Percentiles rank a stretch among this genome's conserved stretches.
Evolutionary conservation across 1,284 basidiomycete genomes (phyloP).

Genomic region (Trametes versicolor): DNA sequence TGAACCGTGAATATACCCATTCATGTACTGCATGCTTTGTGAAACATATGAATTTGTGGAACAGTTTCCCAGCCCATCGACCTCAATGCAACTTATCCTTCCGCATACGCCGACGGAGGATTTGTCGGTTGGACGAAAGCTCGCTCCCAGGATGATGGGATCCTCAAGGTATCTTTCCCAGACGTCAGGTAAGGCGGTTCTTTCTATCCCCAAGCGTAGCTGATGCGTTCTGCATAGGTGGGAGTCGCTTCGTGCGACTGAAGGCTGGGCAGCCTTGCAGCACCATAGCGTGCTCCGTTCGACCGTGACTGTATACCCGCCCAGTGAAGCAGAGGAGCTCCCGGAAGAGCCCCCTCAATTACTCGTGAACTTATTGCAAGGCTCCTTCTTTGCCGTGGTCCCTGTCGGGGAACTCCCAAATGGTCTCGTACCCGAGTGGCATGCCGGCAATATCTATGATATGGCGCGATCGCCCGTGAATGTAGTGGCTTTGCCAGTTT

Average conservation of each 20-base stretch:
- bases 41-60: background rate
- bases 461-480: conserved; percentile 61
- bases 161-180: conserved; percentile 69
- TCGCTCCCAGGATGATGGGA: conserved; percentile 51
- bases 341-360: conserved; percentile 47
- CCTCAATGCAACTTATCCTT: conserved; percentile 60
- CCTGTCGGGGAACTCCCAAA: conserved; percentile 45
- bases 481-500: conserved; percentile 57
- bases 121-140: conserved; percentile 64
- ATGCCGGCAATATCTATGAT: conserved; percentile 78
- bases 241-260: conserved; percentile 69
- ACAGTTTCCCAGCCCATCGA: conserved; percentile 58
- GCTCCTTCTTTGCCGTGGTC: conserved; percentile 73
- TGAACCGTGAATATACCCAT: conserved; percentile 58
- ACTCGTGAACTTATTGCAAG: conserved; percentile 60
- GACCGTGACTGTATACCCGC: conserved; percentile 64
- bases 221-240: conserved; percentile 54
- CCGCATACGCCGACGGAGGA: conserved; percentile 72
- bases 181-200: conserved; percentile 55
- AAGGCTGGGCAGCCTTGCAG: conserved; percentile 87
- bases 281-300: conserved; percentile 75
- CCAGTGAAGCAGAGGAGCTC: conserved; percentile 33
- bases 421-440: conserved; percentile 62
- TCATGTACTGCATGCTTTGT: background rate
- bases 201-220: too few relatives aligned